These are phyloP conservation scores for Closterium sp. DNA, from an alignment of 139 green algal species.

Conservation along the genomic window DNA sequence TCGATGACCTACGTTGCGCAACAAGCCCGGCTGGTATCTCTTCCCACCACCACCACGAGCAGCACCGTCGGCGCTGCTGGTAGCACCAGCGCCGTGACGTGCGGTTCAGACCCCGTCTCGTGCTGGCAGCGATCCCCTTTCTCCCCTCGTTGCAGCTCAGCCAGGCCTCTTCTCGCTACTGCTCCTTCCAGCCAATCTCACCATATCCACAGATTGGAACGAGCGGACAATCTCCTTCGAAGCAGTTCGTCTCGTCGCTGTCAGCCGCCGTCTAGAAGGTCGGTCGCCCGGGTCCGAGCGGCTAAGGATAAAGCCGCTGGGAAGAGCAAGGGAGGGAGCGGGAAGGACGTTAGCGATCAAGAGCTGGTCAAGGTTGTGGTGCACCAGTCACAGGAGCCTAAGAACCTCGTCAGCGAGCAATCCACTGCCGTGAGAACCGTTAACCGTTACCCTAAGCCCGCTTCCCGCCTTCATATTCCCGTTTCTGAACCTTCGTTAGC, in stretches of 20 bases:
- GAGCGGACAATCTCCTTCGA: not conserved
- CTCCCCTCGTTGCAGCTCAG: not conserved
- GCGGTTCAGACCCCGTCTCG: not conserved
- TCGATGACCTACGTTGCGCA: not conserved
- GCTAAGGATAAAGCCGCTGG: not conserved
- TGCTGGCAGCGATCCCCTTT: not conserved
- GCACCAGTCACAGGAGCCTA: not conserved
- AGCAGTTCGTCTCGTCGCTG: not conserved
- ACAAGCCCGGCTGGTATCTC: not conserved
- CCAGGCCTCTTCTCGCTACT: not conserved
- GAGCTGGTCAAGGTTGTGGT: not conserved
- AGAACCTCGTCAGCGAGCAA: not conserved
- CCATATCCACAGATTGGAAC: not conserved
- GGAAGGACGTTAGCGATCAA: not conserved
- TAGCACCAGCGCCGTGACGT: not conserved
- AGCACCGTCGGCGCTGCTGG: not conserved
- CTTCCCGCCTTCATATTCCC: not conserved
- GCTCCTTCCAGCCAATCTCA: not conserved
- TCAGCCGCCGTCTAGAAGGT: not conserved
- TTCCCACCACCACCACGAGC: not conserved
- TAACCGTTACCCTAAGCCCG: not conserved
- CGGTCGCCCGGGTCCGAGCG: not conserved
- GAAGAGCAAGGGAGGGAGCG: not conserved
- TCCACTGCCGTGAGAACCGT: not conserved
- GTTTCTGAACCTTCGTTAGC: not conserved